Base-by-base conservation (phyloP, 2,329 filamentous ascomycete species). In the Neophaeococcomyces aloes region DNA sequence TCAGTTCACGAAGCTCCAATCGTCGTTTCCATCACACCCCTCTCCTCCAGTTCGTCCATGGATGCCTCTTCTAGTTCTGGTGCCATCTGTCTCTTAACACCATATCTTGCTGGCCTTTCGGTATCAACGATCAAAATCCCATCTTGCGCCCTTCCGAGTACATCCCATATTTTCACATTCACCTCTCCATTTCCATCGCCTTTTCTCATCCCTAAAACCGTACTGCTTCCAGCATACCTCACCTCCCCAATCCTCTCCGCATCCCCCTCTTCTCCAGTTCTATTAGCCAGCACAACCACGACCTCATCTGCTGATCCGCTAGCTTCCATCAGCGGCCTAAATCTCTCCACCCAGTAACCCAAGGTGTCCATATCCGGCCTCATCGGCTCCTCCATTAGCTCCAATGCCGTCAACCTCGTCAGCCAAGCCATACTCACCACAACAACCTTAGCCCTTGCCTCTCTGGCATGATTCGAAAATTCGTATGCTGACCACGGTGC, bases 341-440 rank as follows among this genome's bases (percentile, higher is more conserved):
- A 74, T 32, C 78, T 61, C 57, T 74, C 69, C 15, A 80, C 60
- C 78, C 78, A 81, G 56, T 81, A 81, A 38, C 68, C 68, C 46
- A 80, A 67, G 1, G 78, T 81, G 52, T 75, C 71, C 56, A 74
- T 61, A 52, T 81, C 77, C 3, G 75, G 72, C 41, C 64, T 57
- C 4, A 58, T 56, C 1, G 64, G 60, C 14, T 71, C 59, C 6
- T 58, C 51, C 15, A 60, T 58, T 21, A 78, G 56, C 46, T 75
- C 72, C 18, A 69, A 65, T 2, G 66, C 63, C 19, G 62, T 59
- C 18, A 76, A 58, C 21, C 65, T 57, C 13, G 74, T 76, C 18
- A 79, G 57, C 77, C 77, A 81, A 1, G 78, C 78, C 74, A 79
- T 80, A n/a, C 66, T 71, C 13, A 81, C 53, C 40, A 79, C 68